Evolutionary conservation across 768 basidiomycete species (phyloP).

Genomic region (Pisolithus microcarpus): DNA sequence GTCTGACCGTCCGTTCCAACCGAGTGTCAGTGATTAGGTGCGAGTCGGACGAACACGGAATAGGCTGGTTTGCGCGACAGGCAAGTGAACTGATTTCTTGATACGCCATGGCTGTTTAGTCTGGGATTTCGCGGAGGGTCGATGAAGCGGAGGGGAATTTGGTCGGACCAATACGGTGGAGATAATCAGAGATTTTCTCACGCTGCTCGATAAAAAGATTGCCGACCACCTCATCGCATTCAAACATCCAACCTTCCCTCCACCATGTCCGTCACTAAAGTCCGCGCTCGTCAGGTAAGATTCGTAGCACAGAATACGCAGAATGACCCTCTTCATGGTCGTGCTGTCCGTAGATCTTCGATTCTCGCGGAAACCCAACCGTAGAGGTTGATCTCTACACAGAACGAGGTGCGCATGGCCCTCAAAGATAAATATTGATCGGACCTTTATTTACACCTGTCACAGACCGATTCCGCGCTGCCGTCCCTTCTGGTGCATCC

Average conservation of each 20-base stretch:
- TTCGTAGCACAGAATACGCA: background rate
- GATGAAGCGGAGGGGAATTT: too few relatives aligned
- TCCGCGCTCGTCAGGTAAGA: conserved; percentile 85
- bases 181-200: conserved; percentile 34
- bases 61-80: background rate
- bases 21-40: too few relatives aligned
- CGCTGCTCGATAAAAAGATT: conserved; percentile 19
- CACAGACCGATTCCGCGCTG: conserved; percentile 83
- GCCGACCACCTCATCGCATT: conserved; percentile 3
- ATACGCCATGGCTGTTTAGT: background rate
- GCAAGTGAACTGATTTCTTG: too few relatives aligned
- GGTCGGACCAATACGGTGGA: conserved; percentile 10
- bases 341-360: conserved; percentile 72
- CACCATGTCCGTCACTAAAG: conserved; percentile 86
- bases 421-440: conserved; percentile 1
- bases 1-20: too few relatives aligned
- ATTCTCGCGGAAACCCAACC: conserved; percentile 97
- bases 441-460: conserved; percentile 10
- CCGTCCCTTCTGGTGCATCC: conserved; percentile 97
- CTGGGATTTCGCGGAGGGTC: background rate
- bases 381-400: conserved; percentile 92
- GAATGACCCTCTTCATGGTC: background rate
- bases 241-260: conserved; percentile 19
- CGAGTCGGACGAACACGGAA: conserved; percentile 8
- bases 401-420: conserved; percentile 56